Base-by-base conservation (phyloP, 1,284 basidiomycete genomes). In the Paramarasmius palmivorus region DNA sequence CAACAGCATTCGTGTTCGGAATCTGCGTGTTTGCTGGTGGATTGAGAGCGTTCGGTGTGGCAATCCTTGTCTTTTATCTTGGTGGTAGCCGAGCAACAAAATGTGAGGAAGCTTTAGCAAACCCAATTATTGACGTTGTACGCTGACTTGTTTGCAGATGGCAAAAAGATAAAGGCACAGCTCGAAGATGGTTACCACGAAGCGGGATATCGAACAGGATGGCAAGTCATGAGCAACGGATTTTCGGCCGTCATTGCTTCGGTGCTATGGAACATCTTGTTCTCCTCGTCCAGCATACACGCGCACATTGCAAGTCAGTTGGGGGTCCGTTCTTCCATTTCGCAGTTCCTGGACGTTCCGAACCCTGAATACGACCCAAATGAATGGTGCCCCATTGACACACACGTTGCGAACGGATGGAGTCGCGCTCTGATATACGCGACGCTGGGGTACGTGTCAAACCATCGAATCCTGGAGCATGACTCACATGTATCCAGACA, bases 11-110 rank as follows among this genome's bases (percentile, higher is more conserved):
- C 62, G 50, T 84, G 4, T 83, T 93, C 7, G 94, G 93, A 7
- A 82, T 83, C 64, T 60, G 77, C 5, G 82, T 84, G 65, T 75
- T 92, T 65, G 73, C 83, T 14, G 80, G 82, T 12, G 82, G 78
- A 7, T 72, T 86, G 19, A 75, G 78, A 47, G 76, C 81, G 0
- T 92, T 95, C 64, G 92, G 90, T 9, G 71, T 84, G 5, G 77
- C 85, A 0, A 76, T 96, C 61, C 83, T 95, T 53, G 81, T 82
- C 0, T 93, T 97, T 71, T 95, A 96, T 68, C 75, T 95, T 17
- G 63, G 86, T 1, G 94, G 88, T 0, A 92, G 90, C 49, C 77
- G 83, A 48, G 94, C 93, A 0, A 97, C 95, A 4, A 95, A 93
- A 66, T 77, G 82, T 82, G 59, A 60, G 82, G 68, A 37, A 1